Base-by-base conservation (phyloP, 2,329 filamentous ascomycete genomes). In the Cytospora leucostoma region DNA sequence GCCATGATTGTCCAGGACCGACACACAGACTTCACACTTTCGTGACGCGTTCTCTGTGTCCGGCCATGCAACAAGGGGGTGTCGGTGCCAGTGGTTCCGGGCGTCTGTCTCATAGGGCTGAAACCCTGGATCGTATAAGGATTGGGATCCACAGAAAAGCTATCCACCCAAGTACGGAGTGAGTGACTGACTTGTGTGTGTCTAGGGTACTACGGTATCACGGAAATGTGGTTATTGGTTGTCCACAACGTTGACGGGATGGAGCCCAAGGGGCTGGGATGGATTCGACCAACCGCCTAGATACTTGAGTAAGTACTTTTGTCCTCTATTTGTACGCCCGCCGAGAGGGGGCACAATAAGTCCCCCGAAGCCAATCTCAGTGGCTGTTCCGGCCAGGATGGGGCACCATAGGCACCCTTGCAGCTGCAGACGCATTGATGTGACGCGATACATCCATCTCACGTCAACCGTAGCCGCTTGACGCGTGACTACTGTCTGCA, bases 61-160 rank as follows among this genome's bases (percentile, higher is more conserved):
- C 27, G 35, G 35, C 10, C 21, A 58, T 50, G 44, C 40, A 53
- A 44, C n/a, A 15, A 44, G 40, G 47, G 8, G 21, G 33, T 27
- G 7, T 33, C 38, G 47, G 34, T 40, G 47, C 15, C n/a, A n/a
- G 40, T 33, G n/a, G 11, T 35, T 53, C 57, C 57, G 34, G 57
- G 57, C 38, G 56, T 37, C 19, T 47, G 37, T 49, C 32, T 34
- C 27, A 40, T 61, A 61, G 58, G 58, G 58, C 58, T 61, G 58
- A 60, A 54, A 27, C 58, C 50, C 21, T 38, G 27, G 27, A 27
- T 27, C 27, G 27, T 27, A 27, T 27, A 27, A 27, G 27, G 27
- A 4, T 27, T 27, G 27, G 35, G 12, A 37, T 37, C 35, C 35
- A 37, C 12, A 8, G 35, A 13, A 37, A 37, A 10, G 35, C 8